Percentiles rank a stretch among this genome's conserved stretches.
Conservation (phyloP, 306 rosid genomes). For the Cucurbita ficifolia region DNA sequence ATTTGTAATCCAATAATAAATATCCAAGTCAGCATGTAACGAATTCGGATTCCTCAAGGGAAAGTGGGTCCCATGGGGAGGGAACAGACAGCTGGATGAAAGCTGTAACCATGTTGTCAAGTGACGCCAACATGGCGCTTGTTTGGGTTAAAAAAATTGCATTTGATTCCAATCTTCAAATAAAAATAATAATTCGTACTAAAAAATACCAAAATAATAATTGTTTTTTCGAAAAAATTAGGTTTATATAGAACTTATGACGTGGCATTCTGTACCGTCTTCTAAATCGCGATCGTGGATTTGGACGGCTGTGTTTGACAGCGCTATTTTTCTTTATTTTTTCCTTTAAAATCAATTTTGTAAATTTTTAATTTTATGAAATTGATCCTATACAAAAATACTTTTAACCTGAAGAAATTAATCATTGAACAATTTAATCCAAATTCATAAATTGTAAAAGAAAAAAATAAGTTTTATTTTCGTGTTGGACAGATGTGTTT, state of each 20-base stretch:
- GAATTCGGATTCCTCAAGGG: neutral
- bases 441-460: no score
- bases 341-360: neutral
- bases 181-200: neutral
- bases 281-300: neutral
- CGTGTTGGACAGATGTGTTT: no score
- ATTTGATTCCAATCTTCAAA: neutral
- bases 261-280: constrained; percentile 13
- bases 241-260: neutral
- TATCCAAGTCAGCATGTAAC: neutral
- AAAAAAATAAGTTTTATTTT: no score
- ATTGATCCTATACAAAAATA: no score
- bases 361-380: no score
- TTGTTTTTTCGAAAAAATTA: neutral
- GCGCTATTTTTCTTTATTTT: neutral
- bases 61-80: constrained; percentile 7
- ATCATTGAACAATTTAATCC: no score
- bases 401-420: no score
- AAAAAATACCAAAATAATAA: neutral
- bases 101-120: constrained; percentile 43
- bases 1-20: neutral
- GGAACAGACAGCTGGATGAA: constrained; percentile 35
- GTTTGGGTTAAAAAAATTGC: constrained; percentile 7
- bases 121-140: constrained; percentile 8
- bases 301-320: constrained; percentile 1